Evolutionary conservation across 345 rosid genomes (phyloP), one percentile per base, ranked within the genome.

Genomic region (Conringia planisiliqua): DNA sequence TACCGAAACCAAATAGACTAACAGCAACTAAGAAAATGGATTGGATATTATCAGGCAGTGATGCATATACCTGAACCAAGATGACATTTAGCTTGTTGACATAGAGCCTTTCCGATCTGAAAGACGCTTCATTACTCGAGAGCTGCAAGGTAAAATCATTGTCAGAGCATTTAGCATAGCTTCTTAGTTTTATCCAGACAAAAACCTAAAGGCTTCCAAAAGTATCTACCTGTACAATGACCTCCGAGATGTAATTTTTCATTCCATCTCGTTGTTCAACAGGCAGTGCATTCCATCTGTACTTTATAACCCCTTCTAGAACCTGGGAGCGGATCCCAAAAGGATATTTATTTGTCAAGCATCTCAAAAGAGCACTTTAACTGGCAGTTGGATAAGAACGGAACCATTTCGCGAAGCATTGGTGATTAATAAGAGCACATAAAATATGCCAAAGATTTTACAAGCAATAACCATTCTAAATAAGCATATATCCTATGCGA

Each of bases 211-310:
- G 29, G 13, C 1, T 48, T 13, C 27, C 27, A 46, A 40, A 18
- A 63, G 62, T 44, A 47, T 38, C 52, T 84, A 96, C 99, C 96
- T 89, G 98, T 35, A 92, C 99, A 69, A 96, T 96, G 74, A 96
- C 93, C 85, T 96, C 99, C 38, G 99, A 96, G 75, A 96, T 96
- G 78, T 96, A 92, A 73, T 96, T 96, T 85, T 89, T 96, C 98
- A 96, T 95, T 57, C 99, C 98, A 84, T 96, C 99, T 59, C 99
- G 86, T 66, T 96, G 99, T 73, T 89, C 94, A 71, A 79, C 93
- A 10, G 99, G 99, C 79, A 96, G 83, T 5, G 97, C 98, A 79
- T 96, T 96, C 99, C 99, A 96, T 79, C 98, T 86, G 68, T 96
- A 96, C 86, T 96, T 96, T 22, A 96, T 92, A 54, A 96, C 99